A percentile compares a stretch with the other conserved stretches of the same genome.
These are phyloP conservation scores for Staphylotrichum tortipilum DNA, from an alignment of 495 filamentous ascomycete genomes.

Conservation along the genomic window DNA sequence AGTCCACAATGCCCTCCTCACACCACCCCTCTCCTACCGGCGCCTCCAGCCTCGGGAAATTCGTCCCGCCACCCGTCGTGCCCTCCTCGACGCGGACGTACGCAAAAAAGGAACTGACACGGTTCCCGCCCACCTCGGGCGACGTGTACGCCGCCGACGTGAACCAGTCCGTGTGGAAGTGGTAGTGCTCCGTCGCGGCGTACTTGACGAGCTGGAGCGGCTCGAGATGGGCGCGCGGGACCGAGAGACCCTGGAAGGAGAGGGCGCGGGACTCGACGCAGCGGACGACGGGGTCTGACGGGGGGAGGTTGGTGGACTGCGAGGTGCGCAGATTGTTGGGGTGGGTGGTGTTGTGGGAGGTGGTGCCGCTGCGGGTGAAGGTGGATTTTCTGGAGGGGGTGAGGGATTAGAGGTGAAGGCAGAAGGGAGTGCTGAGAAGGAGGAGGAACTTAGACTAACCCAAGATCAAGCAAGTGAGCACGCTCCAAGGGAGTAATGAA, in stretches of 20 bases:
- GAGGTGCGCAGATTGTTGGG: constrained; percentile 34
- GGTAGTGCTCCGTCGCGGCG: constrained; percentile 38
- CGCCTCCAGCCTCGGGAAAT: constrained; percentile 41
- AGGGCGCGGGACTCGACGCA: constrained; percentile 64
- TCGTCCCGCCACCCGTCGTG: constrained; percentile 47
- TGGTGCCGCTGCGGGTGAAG: constrained; percentile 35
- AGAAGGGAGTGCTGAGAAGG: no score
- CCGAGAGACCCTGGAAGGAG: constrained; percentile 56
- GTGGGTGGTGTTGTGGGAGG: constrained; percentile 22
- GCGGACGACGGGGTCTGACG: constrained; percentile 47
- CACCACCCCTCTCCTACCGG: constrained; percentile 46
- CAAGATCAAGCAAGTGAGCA: constrained; percentile 32
- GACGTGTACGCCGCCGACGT: constrained; percentile 30
- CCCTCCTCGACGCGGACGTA: constrained; percentile 42
- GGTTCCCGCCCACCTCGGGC: constrained; percentile 38
- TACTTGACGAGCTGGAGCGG: constrained; percentile 49
- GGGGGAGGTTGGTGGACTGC: constrained; percentile 37
- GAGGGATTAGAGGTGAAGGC: not conserved
- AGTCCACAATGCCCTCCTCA: constrained; percentile 45
- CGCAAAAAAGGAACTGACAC: constrained; percentile 47
- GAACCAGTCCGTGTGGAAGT: constrained; percentile 53
- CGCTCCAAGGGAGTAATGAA: constrained; percentile 38
- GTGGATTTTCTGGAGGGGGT: constrained; percentile 22
- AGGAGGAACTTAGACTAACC: no score
- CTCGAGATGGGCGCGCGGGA: constrained; percentile 38